Percentiles rank a stretch among this genome's conserved stretches.
Conservation (phyloP, 352 stramenopile species). For the Saprolegnia parasitica region DNA sequence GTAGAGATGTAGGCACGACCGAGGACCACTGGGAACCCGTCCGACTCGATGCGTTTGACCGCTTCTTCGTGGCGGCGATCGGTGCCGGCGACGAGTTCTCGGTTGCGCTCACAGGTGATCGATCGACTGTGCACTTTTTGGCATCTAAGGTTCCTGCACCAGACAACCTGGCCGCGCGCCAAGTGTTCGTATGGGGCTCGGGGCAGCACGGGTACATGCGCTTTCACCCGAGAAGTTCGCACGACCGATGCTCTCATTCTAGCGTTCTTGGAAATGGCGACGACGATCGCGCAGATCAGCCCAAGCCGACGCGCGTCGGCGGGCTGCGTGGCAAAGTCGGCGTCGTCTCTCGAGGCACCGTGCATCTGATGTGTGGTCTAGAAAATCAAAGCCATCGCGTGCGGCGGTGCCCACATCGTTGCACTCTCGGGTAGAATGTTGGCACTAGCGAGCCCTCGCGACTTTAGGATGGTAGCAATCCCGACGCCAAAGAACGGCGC, state of each 20-base stretch:
- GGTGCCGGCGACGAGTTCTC: slow-evolving; percentile 67
- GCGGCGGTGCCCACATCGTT: slow-evolving; percentile 61
- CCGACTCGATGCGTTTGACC: slow-evolving; percentile 45
- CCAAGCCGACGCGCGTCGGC: slow-evolving; percentile 65
- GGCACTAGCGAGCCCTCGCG: too few species aligned
- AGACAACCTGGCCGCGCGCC: slow-evolving; percentile 60
- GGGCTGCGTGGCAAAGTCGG: slow-evolving; percentile 56
- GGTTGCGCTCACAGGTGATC: slow-evolving; percentile 43
- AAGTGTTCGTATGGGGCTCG: slow-evolving; percentile 77
- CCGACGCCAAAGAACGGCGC: slow-evolving; percentile 1
- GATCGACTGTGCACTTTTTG: too few species aligned
- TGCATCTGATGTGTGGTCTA: slow-evolving; percentile 29
- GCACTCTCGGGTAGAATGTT: slow-evolving; percentile 49
- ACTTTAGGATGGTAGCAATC: neutral
- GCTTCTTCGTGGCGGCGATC: slow-evolving; percentile 51
- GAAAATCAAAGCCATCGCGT: slow-evolving; percentile 62
- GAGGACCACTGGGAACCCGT: slow-evolving; percentile 37
- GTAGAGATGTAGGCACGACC: slow-evolving; percentile 38
- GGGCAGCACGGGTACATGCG: slow-evolving; percentile 67
- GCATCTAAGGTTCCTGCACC: neutral
- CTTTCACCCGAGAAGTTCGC: too few species aligned
- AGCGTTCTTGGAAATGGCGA: slow-evolving; percentile 70
- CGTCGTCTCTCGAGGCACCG: neutral
- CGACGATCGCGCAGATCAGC: slow-evolving; percentile 31
- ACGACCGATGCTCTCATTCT: neutral